Conservation (phyloP, 106 monocot genomes). For the Platanthera guangdongensis region DNA sequence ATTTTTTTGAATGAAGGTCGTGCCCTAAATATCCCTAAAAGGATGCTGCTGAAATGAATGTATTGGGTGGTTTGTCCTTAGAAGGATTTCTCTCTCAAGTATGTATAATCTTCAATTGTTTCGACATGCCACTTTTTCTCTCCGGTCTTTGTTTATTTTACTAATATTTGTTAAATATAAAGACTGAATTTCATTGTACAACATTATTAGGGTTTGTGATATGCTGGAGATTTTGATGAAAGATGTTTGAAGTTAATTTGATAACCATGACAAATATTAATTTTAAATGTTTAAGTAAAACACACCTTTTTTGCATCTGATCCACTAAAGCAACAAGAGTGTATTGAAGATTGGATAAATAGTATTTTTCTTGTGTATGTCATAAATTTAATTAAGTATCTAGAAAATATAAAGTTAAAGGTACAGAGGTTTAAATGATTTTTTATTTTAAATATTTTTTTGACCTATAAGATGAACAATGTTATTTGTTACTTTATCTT, state of each 20-base stretch:
- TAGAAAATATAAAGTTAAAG: no score
- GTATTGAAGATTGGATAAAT: no score
- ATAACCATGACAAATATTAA: background rate
- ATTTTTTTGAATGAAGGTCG: slow-evolving; percentile 35
- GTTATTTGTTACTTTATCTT: background rate
- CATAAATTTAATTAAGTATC: background rate
- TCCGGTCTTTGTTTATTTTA: background rate
- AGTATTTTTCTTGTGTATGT: no score
- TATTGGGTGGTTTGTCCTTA: slow-evolving; percentile 79
- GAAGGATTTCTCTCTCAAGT: slow-evolving; percentile 96
- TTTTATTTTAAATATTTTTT: no score
- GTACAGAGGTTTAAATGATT: no score
- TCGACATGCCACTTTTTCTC: background rate
- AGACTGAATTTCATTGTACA: background rate
- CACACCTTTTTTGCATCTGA: no score
- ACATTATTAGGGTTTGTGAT: background rate
- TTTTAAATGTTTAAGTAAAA: no score
- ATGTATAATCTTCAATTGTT: background rate
- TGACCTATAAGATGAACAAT: background rate
- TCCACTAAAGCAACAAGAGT: no score
- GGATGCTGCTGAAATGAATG: slow-evolving; percentile 95
- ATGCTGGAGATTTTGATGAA: background rate
- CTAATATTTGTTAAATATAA: background rate
- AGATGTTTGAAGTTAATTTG: background rate
- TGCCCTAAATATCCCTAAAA: slow-evolving; percentile 71